Base-by-base conservation (phyloP, 306 rosid genomes). In the Malus sieversii region DNA sequence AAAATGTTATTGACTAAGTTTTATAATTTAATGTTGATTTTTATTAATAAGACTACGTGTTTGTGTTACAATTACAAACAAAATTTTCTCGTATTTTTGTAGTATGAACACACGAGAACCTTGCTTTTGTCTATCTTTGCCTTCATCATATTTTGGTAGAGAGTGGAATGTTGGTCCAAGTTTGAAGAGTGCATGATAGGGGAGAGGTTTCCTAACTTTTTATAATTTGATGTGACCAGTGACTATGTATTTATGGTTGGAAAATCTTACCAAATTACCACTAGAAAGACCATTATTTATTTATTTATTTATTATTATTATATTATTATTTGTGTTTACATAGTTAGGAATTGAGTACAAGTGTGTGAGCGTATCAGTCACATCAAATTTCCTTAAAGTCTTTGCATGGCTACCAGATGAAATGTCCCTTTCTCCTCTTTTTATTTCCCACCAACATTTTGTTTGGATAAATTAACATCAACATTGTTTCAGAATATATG, bases 241-340 rank as follows among this genome's bases (percentile, higher is more conserved):
- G 45, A 59, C 20, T 40, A 4, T 20, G 16, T 25, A 55, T 45
- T 1, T 25, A 3, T 63, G 65, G 81, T 58, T 57, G 70, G 75
- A 61, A 61, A 82, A 75, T 58, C 61, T 22, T 22, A 82, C 75
- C 80, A 42, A 60, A 60, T 25, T 61, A 45, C 45, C 84, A 8
- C 40, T 23, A 10, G 27, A 64, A 58, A 65, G 58, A 42, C 23
- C 60, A 75, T 14, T 25, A 25, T 25, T 25, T 25, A 25, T 25
- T 23, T 23, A 23, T 23, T 25, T 25, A 25, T 25, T 25, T 25
- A 25, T 25, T 25, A 25, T 25, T 25, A 25, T 25, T 25, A 25
- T 25, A 25, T 25, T 25, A 25, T 25, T 25, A 25, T 14, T 1
- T 48, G 53, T 15, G 55, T 48, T 8, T 0, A 15, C 20, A 48